phyloP scores from a whole-genome alignment of 2,329 filamentous ascomycete genomes.

The Neofusicoccum cordaticola region DNA sequence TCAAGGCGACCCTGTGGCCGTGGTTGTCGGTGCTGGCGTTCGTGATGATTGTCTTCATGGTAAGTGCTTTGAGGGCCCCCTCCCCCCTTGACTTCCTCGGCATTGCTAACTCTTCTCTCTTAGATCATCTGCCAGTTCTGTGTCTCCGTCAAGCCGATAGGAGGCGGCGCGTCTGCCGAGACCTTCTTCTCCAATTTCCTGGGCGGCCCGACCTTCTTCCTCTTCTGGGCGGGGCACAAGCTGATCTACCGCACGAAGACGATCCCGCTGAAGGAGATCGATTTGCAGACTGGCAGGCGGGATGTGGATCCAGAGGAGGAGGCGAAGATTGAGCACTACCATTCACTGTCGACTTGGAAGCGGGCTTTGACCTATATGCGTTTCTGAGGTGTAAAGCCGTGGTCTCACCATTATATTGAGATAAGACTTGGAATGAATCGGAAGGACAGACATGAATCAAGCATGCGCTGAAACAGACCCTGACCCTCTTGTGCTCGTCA shows the following conservation, averaged over 20 bases:
- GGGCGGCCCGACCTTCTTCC: slow-evolving; percentile 24
- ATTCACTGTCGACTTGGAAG: slow-evolving; percentile 47
- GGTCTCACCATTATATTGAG: too few relatives aligned
- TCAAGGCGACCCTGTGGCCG: slow-evolving; percentile 40
- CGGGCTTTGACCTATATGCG: slow-evolving; percentile 49
- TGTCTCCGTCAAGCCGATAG: background rate
- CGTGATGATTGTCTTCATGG: slow-evolving; percentile 29
- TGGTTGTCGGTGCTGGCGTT: slow-evolving; percentile 38
- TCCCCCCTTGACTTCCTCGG: too few relatives aligned
- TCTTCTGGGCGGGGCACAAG: slow-evolving; percentile 65
- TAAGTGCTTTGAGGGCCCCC: background rate
- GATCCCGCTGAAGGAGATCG: slow-evolving; percentile 71
- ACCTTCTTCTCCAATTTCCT: slow-evolving; percentile 59
- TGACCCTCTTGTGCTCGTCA: too few relatives aligned
- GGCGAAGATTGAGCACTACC: slow-evolving; percentile 59
- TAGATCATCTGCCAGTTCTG: slow-evolving; percentile 31
- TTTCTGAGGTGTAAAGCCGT: slow-evolving; percentile 21
- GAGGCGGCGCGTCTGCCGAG: slow-evolving; percentile 25
- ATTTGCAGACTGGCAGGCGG: slow-evolving; percentile 78
- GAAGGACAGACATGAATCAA: too few relatives aligned
- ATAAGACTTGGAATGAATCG: too few relatives aligned
- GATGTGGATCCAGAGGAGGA: slow-evolving; percentile 82
- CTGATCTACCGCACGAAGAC: slow-evolving; percentile 67
- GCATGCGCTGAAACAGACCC: too few relatives aligned
- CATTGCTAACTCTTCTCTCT: background rate